Percentiles rank a stretch among this genome's conserved stretches.
Conservation (phyloP, 2,329 filamentous ascomycete species). For the Byssothecium circinans region DNA sequence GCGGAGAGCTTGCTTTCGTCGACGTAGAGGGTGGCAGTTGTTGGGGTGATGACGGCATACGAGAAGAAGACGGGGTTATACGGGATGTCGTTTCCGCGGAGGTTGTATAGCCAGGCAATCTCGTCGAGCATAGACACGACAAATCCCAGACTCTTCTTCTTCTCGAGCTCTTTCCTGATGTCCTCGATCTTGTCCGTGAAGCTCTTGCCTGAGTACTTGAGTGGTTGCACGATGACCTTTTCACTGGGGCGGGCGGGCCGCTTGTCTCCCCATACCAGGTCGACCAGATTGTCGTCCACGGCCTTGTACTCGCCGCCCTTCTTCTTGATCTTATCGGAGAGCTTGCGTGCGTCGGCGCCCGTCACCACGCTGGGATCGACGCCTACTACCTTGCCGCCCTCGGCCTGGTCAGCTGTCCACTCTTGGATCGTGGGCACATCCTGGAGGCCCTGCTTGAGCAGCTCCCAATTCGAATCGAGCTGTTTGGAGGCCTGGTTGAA, state of each 20-base stretch:
- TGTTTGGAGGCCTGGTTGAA: slow-evolving; percentile 96
- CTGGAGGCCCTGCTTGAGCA: slow-evolving; percentile 90
- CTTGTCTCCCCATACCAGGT: slow-evolving; percentile 78
- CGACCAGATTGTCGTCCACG: slow-evolving; percentile 82
- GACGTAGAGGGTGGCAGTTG: slow-evolving; percentile 76
- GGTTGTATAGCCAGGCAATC: slow-evolving; percentile 97
- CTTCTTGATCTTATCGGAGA: slow-evolving; percentile 84
- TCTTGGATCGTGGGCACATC: slow-evolving; percentile 98
- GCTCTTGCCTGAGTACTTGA: slow-evolving; percentile 78
- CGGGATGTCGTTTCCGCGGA: slow-evolving; percentile 90
- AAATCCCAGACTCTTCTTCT: slow-evolving; percentile 84
- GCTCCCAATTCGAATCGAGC: slow-evolving; percentile 85
- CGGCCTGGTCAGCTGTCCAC: slow-evolving; percentile 85
- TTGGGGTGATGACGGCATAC: slow-evolving; percentile 84
- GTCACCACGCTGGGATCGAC: slow-evolving; percentile 90
- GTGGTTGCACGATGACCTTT: slow-evolving; percentile 69
- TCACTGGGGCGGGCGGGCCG: slow-evolving; percentile 76
- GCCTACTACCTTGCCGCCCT: slow-evolving; percentile 82
- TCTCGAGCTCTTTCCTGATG: slow-evolving; percentile 85
- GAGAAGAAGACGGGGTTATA: slow-evolving; percentile 99
- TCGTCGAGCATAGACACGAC: slow-evolving; percentile 95
- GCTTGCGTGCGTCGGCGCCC: slow-evolving; percentile 70
- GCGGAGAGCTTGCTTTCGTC: slow-evolving; percentile 75
- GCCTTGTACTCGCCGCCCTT: slow-evolving; percentile 78
- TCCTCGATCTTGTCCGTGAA: slow-evolving; percentile 82